Conservation (phyloP, 2,329 filamentous ascomycete genomes). For the Diaporthe sp. region DNA sequence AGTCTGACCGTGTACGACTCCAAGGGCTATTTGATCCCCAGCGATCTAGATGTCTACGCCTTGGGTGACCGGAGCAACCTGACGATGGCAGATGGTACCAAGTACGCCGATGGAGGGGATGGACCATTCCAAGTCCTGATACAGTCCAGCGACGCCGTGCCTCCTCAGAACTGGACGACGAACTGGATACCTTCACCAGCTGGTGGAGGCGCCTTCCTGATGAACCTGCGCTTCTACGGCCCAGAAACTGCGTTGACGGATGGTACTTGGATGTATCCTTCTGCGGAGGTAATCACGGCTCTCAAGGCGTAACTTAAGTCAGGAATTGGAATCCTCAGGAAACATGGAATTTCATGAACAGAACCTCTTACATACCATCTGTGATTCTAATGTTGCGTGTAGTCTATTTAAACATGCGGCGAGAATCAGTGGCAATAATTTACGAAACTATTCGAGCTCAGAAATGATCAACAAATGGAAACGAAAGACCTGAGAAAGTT, state of each 20-base stretch:
- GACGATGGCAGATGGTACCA: slow-evolving; percentile 40
- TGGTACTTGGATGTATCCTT: neutral
- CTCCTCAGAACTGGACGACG: slow-evolving; percentile 42
- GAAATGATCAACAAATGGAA: no score
- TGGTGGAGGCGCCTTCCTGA: slow-evolving; percentile 5
- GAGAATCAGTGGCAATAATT: no score
- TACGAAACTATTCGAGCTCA: no score
- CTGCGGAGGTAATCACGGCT: neutral
- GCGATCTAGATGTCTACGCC: slow-evolving; percentile 39
- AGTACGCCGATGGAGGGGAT: slow-evolving; percentile 32
- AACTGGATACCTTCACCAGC: slow-evolving; percentile 35
- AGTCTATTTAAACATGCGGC: no score
- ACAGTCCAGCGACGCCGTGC: slow-evolving; percentile 40
- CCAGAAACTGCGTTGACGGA: neutral
- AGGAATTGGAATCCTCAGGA: no score
- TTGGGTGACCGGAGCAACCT: slow-evolving; percentile 42
- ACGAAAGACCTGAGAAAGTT: no score
- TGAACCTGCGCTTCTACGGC: slow-evolving; percentile 28
- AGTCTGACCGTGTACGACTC: slow-evolving; percentile 43
- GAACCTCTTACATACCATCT: no score
- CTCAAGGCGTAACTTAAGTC: neutral
- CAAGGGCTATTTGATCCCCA: slow-evolving; percentile 39
- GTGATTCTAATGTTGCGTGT: no score
- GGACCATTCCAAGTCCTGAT: slow-evolving; percentile 42
- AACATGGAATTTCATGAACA: neutral